Evolutionary conservation across 306 rosid genomes (phyloP).

Genomic region (Canavalia ensiformis): DNA sequence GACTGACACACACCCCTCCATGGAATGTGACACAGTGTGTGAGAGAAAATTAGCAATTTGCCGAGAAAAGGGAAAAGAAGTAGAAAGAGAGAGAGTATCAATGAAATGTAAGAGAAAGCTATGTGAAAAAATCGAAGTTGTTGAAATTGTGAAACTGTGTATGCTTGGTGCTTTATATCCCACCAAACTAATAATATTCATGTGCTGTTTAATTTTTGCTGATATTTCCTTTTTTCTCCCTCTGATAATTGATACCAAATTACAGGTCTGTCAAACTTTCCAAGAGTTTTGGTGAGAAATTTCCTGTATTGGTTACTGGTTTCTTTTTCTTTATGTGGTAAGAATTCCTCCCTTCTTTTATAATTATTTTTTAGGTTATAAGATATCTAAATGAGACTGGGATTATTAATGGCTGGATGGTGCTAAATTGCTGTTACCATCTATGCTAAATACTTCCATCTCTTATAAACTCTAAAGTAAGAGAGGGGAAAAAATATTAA

Average conservation of each 20-base stretch:
- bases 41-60: too few relatives aligned
- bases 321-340: slow-evolving; percentile 89
- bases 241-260: neutral
- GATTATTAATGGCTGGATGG: neutral
- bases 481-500: neutral
- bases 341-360: neutral
- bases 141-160: too few relatives aligned
- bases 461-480: neutral
- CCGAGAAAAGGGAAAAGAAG: too few relatives aligned
- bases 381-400: neutral
- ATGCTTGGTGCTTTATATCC: slow-evolving; percentile 4
- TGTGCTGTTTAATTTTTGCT: neutral
- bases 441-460: neutral
- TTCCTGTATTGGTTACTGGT: slow-evolving; percentile 72
- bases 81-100: too few relatives aligned
- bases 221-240: neutral
- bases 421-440: neutral
- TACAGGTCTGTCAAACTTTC: slow-evolving; percentile 57
- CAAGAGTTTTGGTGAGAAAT: slow-evolving; percentile 63
- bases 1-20: too few relatives aligned
- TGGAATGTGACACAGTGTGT: too few relatives aligned
- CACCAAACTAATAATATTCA: neutral
- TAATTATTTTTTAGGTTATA: neutral
- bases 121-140: too few relatives aligned
- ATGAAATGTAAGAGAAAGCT: too few relatives aligned